phyloP scores from a whole-genome alignment of 75 land plant species.

The Larix kaempferi region DNA sequence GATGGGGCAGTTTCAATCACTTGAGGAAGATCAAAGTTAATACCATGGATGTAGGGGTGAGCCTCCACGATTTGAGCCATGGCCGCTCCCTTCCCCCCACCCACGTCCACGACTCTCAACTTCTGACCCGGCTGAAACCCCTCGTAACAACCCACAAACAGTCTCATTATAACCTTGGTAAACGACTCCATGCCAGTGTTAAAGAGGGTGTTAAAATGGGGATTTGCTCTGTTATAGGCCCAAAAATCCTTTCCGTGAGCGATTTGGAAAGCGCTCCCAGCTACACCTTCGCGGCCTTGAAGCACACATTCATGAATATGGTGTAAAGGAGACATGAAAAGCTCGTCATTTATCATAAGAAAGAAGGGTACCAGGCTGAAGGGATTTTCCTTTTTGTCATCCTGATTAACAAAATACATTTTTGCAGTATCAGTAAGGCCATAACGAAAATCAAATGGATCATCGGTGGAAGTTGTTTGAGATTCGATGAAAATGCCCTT shows the following conservation, averaged over 20 bases:
- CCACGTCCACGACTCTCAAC: slow-evolving; percentile 16
- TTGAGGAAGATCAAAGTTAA: slow-evolving; percentile 22
- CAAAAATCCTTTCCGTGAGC: not conserved
- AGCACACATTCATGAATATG: slow-evolving; percentile 15
- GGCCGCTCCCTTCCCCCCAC: slow-evolving; percentile 8
- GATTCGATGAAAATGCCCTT: too few relatives aligned
- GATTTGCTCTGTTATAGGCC: not conserved
- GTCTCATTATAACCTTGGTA: not conserved
- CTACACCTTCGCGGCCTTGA: not conserved
- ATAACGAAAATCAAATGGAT: too few relatives aligned
- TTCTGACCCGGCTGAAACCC: slow-evolving; percentile 6
- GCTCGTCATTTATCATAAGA: not conserved
- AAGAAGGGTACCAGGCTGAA: not conserved
- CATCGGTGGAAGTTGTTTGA: too few relatives aligned
- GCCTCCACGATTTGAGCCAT: not conserved
- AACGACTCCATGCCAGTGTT: not conserved
- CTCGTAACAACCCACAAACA: not conserved
- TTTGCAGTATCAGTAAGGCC: too few relatives aligned
- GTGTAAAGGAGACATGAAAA: not conserved
- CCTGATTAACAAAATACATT: too few relatives aligned
- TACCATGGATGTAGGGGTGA: slow-evolving; percentile 16
- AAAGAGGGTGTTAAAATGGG: not conserved
- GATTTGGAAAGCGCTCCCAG: not conserved
- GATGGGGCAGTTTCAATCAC: not conserved
- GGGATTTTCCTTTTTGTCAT: not conserved